A percentile compares a stretch with the other conserved stretches of the same genome.
Evolutionary conservation across 2,329 filamentous ascomycete species (phyloP).

Genomic region (Fusarium sp.): DNA sequence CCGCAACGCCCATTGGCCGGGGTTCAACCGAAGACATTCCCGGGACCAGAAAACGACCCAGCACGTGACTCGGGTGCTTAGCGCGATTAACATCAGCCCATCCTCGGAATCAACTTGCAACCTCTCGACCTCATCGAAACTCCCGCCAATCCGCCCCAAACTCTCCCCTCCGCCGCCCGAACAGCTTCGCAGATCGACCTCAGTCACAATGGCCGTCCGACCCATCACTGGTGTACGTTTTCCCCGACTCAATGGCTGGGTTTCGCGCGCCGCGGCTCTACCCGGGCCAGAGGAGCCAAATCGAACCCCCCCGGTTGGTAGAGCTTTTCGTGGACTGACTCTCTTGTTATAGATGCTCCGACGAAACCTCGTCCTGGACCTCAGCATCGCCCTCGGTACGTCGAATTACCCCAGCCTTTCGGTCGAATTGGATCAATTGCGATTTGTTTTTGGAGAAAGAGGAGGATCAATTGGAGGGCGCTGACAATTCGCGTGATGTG

Average conservation of each 20-base stretch:
- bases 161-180: slow-evolving; percentile 38
- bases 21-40: slow-evolving; percentile 45
- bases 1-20: slow-evolving; percentile 28
- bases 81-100: slow-evolving; percentile 53
- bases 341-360: slow-evolving; percentile 65
- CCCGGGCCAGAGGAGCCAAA: slow-evolving; percentile 35
- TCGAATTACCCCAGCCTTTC: slow-evolving; percentile 25
- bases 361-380: slow-evolving; percentile 68
- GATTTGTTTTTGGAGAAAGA: slow-evolving; percentile 14
- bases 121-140: slow-evolving; percentile 44
- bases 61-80: slow-evolving; percentile 45
- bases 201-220: slow-evolving; percentile 64
- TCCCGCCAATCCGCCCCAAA: slow-evolving; percentile 34
- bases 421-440: slow-evolving; percentile 15
- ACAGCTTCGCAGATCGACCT: slow-evolving; percentile 40
- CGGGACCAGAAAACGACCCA: background rate
- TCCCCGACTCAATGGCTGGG: slow-evolving; percentile 48
- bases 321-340: slow-evolving; percentile 52
- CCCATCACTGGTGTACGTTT: slow-evolving; percentile 71
- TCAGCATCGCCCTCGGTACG: slow-evolving; percentile 68
- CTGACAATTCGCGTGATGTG: slow-evolving; percentile 44
- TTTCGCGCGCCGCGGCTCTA: slow-evolving; percentile 8
- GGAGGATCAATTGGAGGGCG: slow-evolving; percentile 21
- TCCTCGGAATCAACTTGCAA: slow-evolving; percentile 46
- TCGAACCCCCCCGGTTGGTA: slow-evolving; percentile 4